Conservation (phyloP, 352 stramenopile species). For the Blastocystis sp. region DNA sequence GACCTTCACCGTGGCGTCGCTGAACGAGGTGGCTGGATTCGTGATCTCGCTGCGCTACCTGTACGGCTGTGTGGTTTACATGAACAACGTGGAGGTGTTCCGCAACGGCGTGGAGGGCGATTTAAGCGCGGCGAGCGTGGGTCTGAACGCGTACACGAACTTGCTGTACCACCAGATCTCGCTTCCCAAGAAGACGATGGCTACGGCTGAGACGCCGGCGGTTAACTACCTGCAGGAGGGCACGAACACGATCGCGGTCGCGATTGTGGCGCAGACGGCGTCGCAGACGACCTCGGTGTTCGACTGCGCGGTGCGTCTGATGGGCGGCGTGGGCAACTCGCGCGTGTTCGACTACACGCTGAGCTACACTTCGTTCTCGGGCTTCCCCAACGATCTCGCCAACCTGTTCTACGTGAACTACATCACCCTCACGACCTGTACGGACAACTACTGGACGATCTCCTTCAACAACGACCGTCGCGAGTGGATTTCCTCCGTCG, state of each 20-base stretch:
- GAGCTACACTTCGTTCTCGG: background rate
- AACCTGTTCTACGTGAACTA: background rate
- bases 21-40: background rate
- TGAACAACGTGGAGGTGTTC: background rate
- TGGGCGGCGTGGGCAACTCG: background rate
- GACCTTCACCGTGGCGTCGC: background rate
- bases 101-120: background rate
- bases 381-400: background rate
- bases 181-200: background rate
- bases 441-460: background rate
- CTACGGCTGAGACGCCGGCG: background rate
- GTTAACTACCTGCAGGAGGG: background rate
- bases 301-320: slow-evolving; percentile 3
- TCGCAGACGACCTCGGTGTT: background rate
- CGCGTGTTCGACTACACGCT: background rate
- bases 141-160: background rate
- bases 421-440: background rate
- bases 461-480: background rate
- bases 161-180: background rate
- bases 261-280: background rate
- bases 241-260: background rate
- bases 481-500: slow-evolving; percentile 17
- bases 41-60: background rate
- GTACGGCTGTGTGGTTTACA: background rate
- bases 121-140: background rate